Evolutionary conservation across 108 stramenopile genomes (phyloP).

Genomic region (Cylindrotheca closterium): DNA sequence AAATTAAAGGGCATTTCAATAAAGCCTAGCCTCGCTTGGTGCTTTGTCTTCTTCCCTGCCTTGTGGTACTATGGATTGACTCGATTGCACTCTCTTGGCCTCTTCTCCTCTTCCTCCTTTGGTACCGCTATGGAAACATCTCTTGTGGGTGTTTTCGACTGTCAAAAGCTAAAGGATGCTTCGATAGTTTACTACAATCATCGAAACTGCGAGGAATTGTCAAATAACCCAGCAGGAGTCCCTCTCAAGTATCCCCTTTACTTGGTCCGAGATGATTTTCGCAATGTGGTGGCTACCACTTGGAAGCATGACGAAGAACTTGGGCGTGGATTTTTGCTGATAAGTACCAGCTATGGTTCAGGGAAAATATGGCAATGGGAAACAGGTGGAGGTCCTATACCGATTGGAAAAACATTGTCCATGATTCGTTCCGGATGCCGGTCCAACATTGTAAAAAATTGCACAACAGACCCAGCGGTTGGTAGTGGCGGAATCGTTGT

Average conservation of each 20-base stretch:
- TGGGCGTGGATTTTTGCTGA: slow-evolving; percentile 64
- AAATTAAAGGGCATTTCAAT: slow-evolving; percentile 6
- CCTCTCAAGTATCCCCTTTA: slow-evolving; percentile 9
- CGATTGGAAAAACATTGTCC: slow-evolving; percentile 72
- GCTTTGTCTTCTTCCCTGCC: slow-evolving; percentile 39
- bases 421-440: slow-evolving; percentile 71
- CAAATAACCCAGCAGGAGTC: background rate
- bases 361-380: slow-evolving; percentile 83
- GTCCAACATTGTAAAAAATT: slow-evolving; percentile 30
- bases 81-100: slow-evolving; percentile 20
- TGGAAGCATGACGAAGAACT: slow-evolving; percentile 77
- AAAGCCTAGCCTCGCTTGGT: slow-evolving; percentile 35
- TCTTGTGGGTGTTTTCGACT: background rate
- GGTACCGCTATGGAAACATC: background rate
- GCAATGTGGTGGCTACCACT: slow-evolving; percentile 22
- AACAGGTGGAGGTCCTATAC: slow-evolving; percentile 75
- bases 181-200: background rate
- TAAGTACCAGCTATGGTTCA: slow-evolving; percentile 37
- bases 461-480: background rate
- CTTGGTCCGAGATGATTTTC: background rate
- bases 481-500: slow-evolving; percentile 67
- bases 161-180: background rate
- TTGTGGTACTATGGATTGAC: slow-evolving; percentile 32
- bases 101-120: slow-evolving; percentile 25
- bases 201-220: background rate